A percentile compares a stretch with the other conserved stretches of the same genome.
Evolutionary conservation across 805 yeast species (phyloP).

Genomic region (Lipomyces kockii): DNA sequence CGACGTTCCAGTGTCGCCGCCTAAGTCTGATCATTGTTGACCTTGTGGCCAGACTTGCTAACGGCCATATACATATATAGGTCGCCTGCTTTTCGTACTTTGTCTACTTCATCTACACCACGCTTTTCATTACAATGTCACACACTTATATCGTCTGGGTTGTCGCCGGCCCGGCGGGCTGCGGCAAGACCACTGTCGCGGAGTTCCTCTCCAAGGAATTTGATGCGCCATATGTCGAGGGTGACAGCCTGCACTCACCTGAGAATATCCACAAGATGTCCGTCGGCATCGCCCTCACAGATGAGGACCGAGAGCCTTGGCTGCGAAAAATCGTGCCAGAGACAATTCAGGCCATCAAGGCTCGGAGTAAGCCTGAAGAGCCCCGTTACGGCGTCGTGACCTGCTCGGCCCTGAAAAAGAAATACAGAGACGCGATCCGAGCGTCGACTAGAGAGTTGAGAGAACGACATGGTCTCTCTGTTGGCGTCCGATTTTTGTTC

Average conservation of each 20-base stretch:
- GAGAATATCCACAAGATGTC: conserved; percentile 82
- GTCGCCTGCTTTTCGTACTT: neutral
- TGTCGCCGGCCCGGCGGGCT: conserved; percentile 95
- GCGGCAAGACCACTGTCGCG: conserved; percentile 88
- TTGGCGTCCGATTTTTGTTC: conserved; percentile 65
- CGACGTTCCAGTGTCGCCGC: neutral
- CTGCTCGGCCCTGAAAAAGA: conserved; percentile 82
- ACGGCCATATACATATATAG: neutral
- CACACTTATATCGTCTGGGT: conserved; percentile 26
- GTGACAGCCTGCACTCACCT: conserved; percentile 57
- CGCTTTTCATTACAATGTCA: conserved; percentile 10
- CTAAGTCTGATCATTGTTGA: neutral
- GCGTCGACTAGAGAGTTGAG: conserved; percentile 39
- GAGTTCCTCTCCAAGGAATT: conserved; percentile 53
- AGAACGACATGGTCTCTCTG: conserved; percentile 32
- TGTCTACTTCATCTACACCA: neutral
- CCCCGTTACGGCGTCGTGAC: conserved; percentile 58
- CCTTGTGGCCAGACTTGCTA: neutral
- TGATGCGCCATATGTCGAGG: conserved; percentile 71
- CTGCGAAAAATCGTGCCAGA: conserved; percentile 52
- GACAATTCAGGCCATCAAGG: conserved; percentile 47
- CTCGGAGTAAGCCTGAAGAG: conserved; percentile 37
- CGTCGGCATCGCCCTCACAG: conserved; percentile 76
- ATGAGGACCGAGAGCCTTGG: conserved; percentile 95
- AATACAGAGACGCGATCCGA: conserved; percentile 69